Evolutionary conservation across 805 yeast species (phyloP).

Genomic region (Monosporozyma yasuniensis): DNA sequence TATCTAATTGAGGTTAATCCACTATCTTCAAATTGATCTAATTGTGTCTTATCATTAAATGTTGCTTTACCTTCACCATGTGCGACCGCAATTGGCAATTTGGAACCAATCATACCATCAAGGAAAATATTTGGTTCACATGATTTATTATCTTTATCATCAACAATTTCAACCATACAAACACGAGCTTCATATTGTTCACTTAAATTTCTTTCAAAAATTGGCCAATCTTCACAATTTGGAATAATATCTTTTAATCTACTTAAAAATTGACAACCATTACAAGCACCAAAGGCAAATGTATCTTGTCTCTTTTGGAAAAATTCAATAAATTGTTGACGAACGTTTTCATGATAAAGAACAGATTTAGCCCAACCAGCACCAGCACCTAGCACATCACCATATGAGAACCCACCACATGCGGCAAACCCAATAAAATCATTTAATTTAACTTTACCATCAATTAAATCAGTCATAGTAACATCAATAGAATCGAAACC

Average conservation of each 20-base stretch:
- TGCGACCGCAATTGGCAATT: constrained; percentile 93
- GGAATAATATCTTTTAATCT: constrained; percentile 77
- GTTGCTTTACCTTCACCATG: constrained; percentile 96
- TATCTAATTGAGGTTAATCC: constrained; percentile 64
- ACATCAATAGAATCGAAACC: constrained; percentile 93
- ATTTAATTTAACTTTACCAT: constrained; percentile 61
- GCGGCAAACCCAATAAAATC: constrained; percentile 92
- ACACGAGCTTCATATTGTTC: constrained; percentile 97
- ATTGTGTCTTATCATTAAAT: constrained; percentile 42
- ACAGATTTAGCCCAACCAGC: constrained; percentile 99
- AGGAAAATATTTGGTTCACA: constrained; percentile 57
- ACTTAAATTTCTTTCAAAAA: constrained; percentile 79
- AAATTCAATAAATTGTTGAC: constrained; percentile 67
- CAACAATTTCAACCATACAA: constrained; percentile 72
- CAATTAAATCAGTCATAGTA: constrained; percentile 87
- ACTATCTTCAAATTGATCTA: constrained; percentile 40
- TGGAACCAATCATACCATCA: constrained; percentile 86
- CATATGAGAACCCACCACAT: constrained; percentile 98
- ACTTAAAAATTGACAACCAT: constrained; percentile 94
- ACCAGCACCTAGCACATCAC: constrained; percentile 98
- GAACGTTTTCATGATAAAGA: constrained; percentile 67
- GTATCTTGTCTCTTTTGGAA: constrained; percentile 85
- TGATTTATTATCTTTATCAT: constrained; percentile 39
- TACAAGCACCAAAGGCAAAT: constrained; percentile 96
- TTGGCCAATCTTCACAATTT: constrained; percentile 88